Evolutionary conservation across 129 eudicot genomes (phyloP), one percentile per base, ranked within the genome.

Genomic region (Lactuca saligna): DNA sequence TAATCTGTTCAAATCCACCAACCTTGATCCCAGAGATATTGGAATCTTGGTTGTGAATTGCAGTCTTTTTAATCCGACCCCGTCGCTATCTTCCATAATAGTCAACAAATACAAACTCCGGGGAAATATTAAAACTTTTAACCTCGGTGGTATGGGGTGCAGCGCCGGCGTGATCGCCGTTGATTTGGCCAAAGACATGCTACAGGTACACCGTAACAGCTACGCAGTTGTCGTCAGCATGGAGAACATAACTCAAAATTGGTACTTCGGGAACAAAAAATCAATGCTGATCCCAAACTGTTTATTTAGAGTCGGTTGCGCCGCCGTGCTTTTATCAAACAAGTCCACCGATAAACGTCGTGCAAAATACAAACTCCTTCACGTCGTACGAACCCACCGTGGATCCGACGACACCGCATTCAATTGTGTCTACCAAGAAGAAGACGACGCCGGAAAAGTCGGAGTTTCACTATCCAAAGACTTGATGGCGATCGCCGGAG

Each of bases 61-160:
- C 65, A 86, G 93, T 70, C 62, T 86, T 7, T 86, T 86, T 34
- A 86, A 86, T 50, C 92, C 92, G 0, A 83, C 92, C 2, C 92
- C 92, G 0, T 86, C 93, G 0, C 50, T 86, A 3, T 82, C 88
- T 32, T 78, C 91, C 25, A 82, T 86, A 88, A 82, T 86, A 0
- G 75, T 86, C 0, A 86, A 86, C 20, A 80, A 69, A 15, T 86
- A 82, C 56, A 86, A 86, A 65, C 78, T 86, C 0, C 46, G 86
- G 1, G 88, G 84, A 7, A 86, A 83, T 7, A 56, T 86, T 1
- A 69, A 68, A 12, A 80, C 80, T 34, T 86, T 73, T 48, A 86
- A 86, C 8, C 66, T 86, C 4, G 91, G 91, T 4, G 93, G 93
- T 0, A 86, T 86, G 93, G 93, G 93, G 0, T 86, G 93, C 63